These are phyloP conservation scores for Colletotrichum euphorbiae DNA, from an alignment of 2,329 filamentous ascomycete genomes.

Conservation along the genomic window DNA sequence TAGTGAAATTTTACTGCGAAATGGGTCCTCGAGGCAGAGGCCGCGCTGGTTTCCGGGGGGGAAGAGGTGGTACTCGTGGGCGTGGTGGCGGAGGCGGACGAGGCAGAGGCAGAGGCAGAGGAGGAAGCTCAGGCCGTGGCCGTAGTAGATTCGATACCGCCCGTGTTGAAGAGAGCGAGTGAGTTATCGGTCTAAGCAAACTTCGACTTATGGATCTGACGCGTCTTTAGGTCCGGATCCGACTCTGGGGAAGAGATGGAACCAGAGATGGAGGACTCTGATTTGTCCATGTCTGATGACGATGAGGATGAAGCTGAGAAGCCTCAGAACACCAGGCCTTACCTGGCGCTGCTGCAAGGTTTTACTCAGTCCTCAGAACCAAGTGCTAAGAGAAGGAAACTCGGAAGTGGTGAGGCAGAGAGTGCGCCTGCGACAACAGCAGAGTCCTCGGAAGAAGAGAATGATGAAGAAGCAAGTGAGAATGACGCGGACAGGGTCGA, in stretches of 20 bases:
- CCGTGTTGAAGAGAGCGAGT: constrained; percentile 58
- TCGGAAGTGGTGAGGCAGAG: constrained; percentile 53
- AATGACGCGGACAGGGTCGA: constrained; percentile 40
- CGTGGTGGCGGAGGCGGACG: constrained; percentile 52
- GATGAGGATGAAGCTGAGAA: constrained; percentile 58
- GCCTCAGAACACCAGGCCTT: constrained; percentile 58
- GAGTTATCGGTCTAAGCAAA: constrained; percentile 37
- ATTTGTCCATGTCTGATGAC: constrained; percentile 55
- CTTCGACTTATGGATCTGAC: too few species aligned
- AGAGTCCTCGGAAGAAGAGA: constrained; percentile 39
- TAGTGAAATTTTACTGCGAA: neutral
- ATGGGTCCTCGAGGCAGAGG: constrained; percentile 45
- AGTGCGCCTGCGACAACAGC: constrained; percentile 40
- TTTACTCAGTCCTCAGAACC: constrained; percentile 60
- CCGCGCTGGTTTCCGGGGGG: constrained; percentile 44
- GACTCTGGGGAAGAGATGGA: constrained; percentile 46
- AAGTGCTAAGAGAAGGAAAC: constrained; percentile 68
- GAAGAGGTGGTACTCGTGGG: constrained; percentile 37
- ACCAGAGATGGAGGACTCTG: constrained; percentile 53
- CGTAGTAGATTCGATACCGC: constrained; percentile 46
- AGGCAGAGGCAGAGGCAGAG: constrained; percentile 41
- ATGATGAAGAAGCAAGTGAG: constrained; percentile 46
- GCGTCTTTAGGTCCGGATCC: constrained; percentile 39
- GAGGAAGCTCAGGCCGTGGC: constrained; percentile 54
- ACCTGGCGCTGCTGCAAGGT: constrained; percentile 69